A percentile compares a stretch with the other conserved stretches of the same genome.
Conservation (phyloP, 177 flowering plant species). For the Vitis hybrid region DNA sequence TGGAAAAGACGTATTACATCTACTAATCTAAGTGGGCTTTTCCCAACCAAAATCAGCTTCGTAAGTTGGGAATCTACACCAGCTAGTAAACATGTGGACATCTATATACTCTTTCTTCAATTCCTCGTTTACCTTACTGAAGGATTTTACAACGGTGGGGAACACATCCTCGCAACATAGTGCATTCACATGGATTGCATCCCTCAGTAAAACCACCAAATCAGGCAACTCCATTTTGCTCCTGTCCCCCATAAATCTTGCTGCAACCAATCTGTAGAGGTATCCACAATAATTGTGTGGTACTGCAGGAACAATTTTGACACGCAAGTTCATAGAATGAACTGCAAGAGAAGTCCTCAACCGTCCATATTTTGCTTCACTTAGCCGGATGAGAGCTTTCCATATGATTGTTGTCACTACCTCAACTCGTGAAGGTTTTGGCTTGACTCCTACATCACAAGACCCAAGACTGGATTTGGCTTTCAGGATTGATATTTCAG, state of each 20-base stretch:
- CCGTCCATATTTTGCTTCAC: too few species aligned
- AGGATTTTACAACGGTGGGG: neutral
- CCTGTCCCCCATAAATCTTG: neutral
- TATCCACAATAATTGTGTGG: conserved; percentile 7
- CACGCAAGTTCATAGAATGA: too few species aligned
- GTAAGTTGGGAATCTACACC: conserved; percentile 14
- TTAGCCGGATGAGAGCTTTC: too few species aligned
- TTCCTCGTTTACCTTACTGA: neutral
- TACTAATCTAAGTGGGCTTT: conserved; percentile 14
- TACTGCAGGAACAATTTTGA: neutral
- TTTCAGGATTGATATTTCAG: too few species aligned
- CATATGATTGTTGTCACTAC: too few species aligned
- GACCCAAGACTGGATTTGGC: too few species aligned
- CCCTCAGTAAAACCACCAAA: neutral
- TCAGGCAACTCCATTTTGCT: neutral
- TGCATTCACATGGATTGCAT: neutral
- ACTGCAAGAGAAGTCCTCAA: too few species aligned
- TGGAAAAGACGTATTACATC: neutral
- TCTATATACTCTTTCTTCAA: neutral
- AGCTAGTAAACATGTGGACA: conserved; percentile 4
- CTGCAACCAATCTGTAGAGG: neutral
- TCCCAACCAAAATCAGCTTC: conserved; percentile 22
- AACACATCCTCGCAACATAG: conserved; percentile 1
- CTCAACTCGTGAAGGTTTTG: too few species aligned
- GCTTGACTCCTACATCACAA: too few species aligned